Percentiles rank a stretch among this genome's conserved stretches.
Evolutionary conservation across 257 asterid species (phyloP).

Genomic region (Echium plantagineum): DNA sequence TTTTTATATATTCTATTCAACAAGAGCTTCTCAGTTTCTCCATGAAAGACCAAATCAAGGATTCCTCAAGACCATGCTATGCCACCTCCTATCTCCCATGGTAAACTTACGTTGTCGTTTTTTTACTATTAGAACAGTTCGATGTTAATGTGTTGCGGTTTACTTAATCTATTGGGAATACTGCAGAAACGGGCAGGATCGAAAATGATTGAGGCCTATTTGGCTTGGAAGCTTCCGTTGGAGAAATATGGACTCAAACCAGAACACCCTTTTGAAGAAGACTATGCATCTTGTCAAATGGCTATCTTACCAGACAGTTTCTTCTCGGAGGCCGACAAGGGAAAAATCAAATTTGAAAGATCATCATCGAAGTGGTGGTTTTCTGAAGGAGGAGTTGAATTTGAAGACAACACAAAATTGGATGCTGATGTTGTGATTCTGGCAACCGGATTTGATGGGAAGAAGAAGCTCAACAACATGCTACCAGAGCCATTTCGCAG

Average conservation of each 20-base stretch:
- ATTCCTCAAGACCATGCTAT: slow-evolving; percentile 40
- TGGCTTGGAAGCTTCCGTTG: slow-evolving; percentile 78
- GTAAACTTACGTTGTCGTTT: slow-evolving; percentile 18
- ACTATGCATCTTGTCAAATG: slow-evolving; percentile 92
- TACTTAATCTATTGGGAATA: background rate
- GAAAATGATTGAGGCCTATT: slow-evolving; percentile 57
- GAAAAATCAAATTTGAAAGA: slow-evolving; percentile 50
- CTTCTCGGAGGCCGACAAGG: slow-evolving; percentile 72
- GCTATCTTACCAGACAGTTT: slow-evolving; percentile 81
- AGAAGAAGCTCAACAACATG: slow-evolving; percentile 42
- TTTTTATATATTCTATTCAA: slow-evolving; percentile 78
- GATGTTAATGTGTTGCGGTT: background rate
- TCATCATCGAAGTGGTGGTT: slow-evolving; percentile 59
- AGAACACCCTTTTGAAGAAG: slow-evolving; percentile 85
- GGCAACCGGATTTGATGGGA: slow-evolving; percentile 83
- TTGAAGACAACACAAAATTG: slow-evolving; percentile 49
- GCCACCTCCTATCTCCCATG: slow-evolving; percentile 58
- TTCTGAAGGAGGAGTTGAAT: slow-evolving; percentile 62
- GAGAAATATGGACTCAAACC: slow-evolving; percentile 75
- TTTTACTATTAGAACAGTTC: background rate
- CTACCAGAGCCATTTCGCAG: slow-evolving; percentile 71
- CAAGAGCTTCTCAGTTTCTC: slow-evolving; percentile 72
- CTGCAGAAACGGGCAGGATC: slow-evolving; percentile 53
- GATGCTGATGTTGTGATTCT: slow-evolving; percentile 82
- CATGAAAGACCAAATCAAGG: slow-evolving; percentile 84